phyloP scores from a whole-genome alignment of 192 early-diverging fungal genomes.

The Podila verticillata region DNA sequence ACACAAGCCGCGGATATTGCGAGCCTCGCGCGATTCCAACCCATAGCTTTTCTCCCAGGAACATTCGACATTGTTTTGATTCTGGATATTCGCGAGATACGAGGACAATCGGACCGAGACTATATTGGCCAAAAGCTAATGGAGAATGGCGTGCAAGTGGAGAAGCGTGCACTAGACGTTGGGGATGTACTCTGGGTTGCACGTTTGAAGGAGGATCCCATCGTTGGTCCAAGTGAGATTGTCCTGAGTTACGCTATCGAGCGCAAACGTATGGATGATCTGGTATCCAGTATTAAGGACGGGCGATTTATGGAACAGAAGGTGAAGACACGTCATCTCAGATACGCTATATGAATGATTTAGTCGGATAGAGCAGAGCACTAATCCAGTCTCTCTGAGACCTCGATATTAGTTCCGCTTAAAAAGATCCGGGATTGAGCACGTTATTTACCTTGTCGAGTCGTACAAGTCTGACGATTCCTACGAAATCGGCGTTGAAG shows the following conservation, averaged over 20 bases:
- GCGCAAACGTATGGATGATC: conserved; percentile 94
- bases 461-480: conserved; percentile 74
- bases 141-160: conserved; percentile 61
- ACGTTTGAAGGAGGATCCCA: conserved; percentile 12
- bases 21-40: conserved; percentile 28
- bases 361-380: neutral
- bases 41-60: conserved; percentile 35
- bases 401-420: conserved; percentile 70
- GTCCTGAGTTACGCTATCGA: conserved; percentile 90
- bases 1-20: neutral
- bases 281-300: conserved; percentile 92
- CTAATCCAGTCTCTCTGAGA: neutral
- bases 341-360: neutral
- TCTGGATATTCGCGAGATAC: conserved; percentile 88
- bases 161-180: conserved; percentile 73
- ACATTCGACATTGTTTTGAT: conserved; percentile 77
- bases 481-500: conserved; percentile 65
- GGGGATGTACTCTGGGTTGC: conserved; percentile 96
- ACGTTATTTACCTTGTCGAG: conserved; percentile 92
- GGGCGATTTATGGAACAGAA: conserved; percentile 95
- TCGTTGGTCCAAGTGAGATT: conserved; percentile 63
- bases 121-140: conserved; percentile 78
- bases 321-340: conserved; percentile 36
- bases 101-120: conserved; percentile 69
- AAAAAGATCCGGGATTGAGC: conserved; percentile 68